phyloP scores from a whole-genome alignment of 768 basidiomycete species.

The Pleurotus tuoliensis region DNA sequence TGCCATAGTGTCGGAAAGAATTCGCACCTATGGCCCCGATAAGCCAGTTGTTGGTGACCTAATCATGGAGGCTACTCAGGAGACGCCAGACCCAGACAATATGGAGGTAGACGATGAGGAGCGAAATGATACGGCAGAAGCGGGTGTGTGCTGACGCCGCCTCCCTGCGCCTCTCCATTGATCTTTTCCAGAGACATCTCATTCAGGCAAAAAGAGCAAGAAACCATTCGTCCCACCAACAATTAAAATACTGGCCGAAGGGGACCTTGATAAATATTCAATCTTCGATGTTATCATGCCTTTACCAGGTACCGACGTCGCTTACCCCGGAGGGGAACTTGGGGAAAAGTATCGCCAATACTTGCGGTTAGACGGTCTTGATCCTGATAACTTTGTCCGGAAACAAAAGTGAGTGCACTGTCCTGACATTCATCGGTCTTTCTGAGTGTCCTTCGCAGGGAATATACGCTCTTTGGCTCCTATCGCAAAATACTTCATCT shows the following conservation, averaged over 20 bases:
- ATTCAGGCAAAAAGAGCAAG: conserved; percentile 30
- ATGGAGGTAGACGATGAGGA: conserved; percentile 32
- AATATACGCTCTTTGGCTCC: conserved; percentile 89
- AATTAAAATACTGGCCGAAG: conserved; percentile 75
- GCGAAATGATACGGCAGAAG: conserved; percentile 19
- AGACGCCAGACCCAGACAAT: conserved; percentile 18
- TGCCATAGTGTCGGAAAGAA: conserved; percentile 90
- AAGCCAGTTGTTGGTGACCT: conserved; percentile 84
- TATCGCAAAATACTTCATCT: conserved; percentile 90
- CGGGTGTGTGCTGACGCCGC: conserved; percentile 11
- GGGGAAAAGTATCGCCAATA: conserved; percentile 84
- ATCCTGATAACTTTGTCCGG: conserved; percentile 84
- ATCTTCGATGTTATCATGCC: conserved; percentile 98
- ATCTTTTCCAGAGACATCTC: conserved; percentile 13
- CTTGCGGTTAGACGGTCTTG: conserved; percentile 80
- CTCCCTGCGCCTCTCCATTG: not conserved
- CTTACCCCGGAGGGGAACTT: conserved; percentile 85
- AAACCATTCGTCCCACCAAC: conserved; percentile 65
- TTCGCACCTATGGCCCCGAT: conserved; percentile 70
- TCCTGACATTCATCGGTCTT: conserved; percentile 3
- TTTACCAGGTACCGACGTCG: conserved; percentile 92
- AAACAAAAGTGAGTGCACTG: conserved; percentile 71
- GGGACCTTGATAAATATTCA: conserved; percentile 74
- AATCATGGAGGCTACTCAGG: conserved; percentile 60
- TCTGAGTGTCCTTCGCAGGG: conserved; percentile 41